phyloP scores from a whole-genome alignment of 495 filamentous ascomycete genomes.

The Chaetomidium leptoderma region DNA sequence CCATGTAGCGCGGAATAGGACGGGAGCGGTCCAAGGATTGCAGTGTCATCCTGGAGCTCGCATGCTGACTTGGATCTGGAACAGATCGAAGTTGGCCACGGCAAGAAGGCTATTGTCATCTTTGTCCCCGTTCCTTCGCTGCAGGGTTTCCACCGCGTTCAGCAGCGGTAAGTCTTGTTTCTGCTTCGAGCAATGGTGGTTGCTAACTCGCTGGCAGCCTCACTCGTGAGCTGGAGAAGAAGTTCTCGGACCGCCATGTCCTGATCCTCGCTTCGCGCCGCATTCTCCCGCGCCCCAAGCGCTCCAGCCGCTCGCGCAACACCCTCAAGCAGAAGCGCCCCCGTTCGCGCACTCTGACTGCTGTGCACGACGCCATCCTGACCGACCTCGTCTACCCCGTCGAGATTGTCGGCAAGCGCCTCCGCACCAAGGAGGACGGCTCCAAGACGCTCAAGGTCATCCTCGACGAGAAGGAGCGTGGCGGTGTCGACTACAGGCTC shows the following conservation, averaged over 20 bases:
- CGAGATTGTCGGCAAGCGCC: slow-evolving; percentile 98
- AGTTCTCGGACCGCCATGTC: slow-evolving; percentile 99
- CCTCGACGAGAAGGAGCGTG: slow-evolving; percentile 99
- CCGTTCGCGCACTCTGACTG: slow-evolving; percentile 91
- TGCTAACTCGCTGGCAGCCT: slow-evolving; percentile 56
- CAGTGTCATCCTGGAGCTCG: slow-evolving; percentile 52
- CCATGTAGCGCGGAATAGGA: slow-evolving; percentile 55
- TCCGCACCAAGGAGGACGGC: slow-evolving; percentile 94
- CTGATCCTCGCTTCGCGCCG: slow-evolving; percentile 97
- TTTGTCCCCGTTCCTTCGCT: slow-evolving; percentile 99
- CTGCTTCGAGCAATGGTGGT: not conserved
- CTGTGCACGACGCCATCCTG: slow-evolving; percentile 96
- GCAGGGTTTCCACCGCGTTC: slow-evolving; percentile 91
- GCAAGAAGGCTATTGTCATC: slow-evolving; percentile 99
- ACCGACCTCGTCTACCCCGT: slow-evolving; percentile 96
- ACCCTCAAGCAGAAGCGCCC: slow-evolving; percentile 96
- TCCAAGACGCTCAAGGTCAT: slow-evolving; percentile 97
- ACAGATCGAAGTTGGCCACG: slow-evolving; percentile 98
- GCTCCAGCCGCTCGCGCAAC: slow-evolving; percentile 88
- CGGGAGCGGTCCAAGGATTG: slow-evolving; percentile 64
- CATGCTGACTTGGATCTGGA: slow-evolving; percentile 62
- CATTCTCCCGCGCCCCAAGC: slow-evolving; percentile 96
- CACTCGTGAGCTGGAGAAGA: slow-evolving; percentile 99
- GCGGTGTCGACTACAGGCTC: slow-evolving; percentile 95
- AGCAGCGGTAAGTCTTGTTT: slow-evolving; percentile 81